Evolutionary conservation across 768 basidiomycete genomes (phyloP).

Genomic region (Trametes cingulata): DNA sequence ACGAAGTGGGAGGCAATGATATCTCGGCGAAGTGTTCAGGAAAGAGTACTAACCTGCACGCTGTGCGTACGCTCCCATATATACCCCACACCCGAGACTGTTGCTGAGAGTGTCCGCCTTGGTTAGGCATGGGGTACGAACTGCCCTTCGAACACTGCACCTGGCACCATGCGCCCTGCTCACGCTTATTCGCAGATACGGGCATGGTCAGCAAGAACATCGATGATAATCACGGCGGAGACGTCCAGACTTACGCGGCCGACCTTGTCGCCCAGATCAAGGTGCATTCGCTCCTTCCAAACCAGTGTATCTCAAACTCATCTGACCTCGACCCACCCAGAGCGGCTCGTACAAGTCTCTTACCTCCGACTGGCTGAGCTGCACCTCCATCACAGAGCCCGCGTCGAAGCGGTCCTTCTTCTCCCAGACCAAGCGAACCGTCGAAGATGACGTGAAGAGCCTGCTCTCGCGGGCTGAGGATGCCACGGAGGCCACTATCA

Average conservation of each 20-base stretch:
- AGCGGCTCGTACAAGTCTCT: constrained; percentile 29
- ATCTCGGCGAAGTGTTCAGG: constrained; percentile 30
- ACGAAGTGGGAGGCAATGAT: constrained; percentile 32
- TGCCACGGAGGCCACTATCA: constrained; percentile 29
- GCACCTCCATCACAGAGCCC: constrained; percentile 30
- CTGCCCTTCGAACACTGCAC: no score
- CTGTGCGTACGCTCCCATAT: constrained; percentile 16
- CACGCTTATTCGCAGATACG: constrained; percentile 19
- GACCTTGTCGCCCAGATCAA: constrained; percentile 37
- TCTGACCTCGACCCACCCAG: constrained; percentile 12
- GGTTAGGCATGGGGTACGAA: constrained; percentile 24
- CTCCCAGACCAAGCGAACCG: constrained; percentile 22
- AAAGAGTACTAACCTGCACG: constrained; percentile 27
- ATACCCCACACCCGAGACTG: neutral
- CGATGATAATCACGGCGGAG: constrained; percentile 26
- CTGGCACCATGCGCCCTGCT: neutral
- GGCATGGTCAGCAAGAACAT: constrained; percentile 31
- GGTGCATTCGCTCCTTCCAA: constrained; percentile 22
- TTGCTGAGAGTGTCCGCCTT: neutral
- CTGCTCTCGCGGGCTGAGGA: constrained; percentile 6
- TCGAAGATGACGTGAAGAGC: constrained; percentile 10
- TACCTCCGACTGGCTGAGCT: constrained; percentile 30
- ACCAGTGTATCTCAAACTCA: neutral
- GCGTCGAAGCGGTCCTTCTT: constrained; percentile 29
- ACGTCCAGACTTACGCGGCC: constrained; percentile 23